Percentiles rank a stretch among this genome's conserved stretches.
Evolutionary conservation across 805 yeast species (phyloP).

Genomic region (Wickerhamomyces chambardii): DNA sequence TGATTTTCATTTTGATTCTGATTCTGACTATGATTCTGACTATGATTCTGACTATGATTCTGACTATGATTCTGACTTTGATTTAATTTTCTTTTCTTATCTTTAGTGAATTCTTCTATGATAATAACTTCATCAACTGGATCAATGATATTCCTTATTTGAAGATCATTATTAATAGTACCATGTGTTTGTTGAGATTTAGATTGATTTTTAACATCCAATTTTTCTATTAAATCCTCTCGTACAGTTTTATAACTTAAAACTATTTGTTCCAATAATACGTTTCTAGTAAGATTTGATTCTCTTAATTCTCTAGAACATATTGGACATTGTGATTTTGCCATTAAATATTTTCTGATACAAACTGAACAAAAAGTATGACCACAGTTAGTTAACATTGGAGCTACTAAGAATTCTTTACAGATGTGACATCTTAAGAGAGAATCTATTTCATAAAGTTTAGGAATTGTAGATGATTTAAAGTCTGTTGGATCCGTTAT

Average conservation of each 20-base stretch:
- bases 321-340: slow-evolving; percentile 61
- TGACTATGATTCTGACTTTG: too few species aligned
- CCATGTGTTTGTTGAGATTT: too few species aligned
- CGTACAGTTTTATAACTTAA: slow-evolving; percentile 39
- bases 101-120: slow-evolving; percentile 13
- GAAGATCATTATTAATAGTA: too few species aligned
- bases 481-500: slow-evolving; percentile 72
- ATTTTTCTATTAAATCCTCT: slow-evolving; percentile 23
- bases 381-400: slow-evolving; percentile 77
- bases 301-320: slow-evolving; percentile 68
- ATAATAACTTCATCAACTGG: slow-evolving; percentile 21
- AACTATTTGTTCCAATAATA: slow-evolving; percentile 64
- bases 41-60: too few species aligned
- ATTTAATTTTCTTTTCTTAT: slow-evolving; percentile 8
- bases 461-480: slow-evolving; percentile 43
- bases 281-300: slow-evolving; percentile 57
- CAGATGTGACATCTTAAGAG: slow-evolving; percentile 80
- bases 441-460: slow-evolving; percentile 53
- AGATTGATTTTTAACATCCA: slow-evolving; percentile 11
- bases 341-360: slow-evolving; percentile 61
- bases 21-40: too few species aligned
- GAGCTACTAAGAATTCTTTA: slow-evolving; percentile 71
- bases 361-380: slow-evolving; percentile 89
- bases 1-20: too few species aligned
- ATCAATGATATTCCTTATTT: slow-evolving; percentile 1